A percentile compares a stretch with the other conserved stretches of the same genome.
phyloP scores from a whole-genome alignment of 2,329 filamentous ascomycete genomes.

The Alternaria triticimaculans region DNA sequence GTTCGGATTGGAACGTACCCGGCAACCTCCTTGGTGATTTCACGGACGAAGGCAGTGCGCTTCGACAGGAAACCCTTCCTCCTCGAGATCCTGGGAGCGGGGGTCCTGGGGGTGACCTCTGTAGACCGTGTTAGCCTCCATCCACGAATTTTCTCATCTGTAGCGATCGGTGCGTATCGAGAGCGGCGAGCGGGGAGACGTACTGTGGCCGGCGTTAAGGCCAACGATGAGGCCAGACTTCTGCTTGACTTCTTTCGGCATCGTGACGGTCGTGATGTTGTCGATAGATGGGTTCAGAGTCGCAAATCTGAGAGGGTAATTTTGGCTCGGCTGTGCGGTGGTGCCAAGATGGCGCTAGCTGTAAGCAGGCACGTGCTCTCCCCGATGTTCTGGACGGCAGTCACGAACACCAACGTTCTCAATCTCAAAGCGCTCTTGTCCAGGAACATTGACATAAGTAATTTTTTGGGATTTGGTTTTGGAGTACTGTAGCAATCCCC shows the following conservation, averaged over 20 bases:
- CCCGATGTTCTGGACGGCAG: not conserved
- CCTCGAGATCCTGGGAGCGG: constrained; percentile 61
- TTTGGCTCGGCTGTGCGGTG: constrained; percentile 28
- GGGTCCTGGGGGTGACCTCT: constrained; percentile 60
- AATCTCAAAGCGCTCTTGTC: too few species aligned
- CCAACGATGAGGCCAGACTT: constrained; percentile 63
- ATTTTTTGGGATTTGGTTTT: too few species aligned
- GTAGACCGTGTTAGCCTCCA: constrained; percentile 36
- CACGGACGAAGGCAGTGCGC: constrained; percentile 94
- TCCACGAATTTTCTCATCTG: constrained; percentile 14
- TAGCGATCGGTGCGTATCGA: constrained; percentile 17
- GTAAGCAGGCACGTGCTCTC: constrained; percentile 22
- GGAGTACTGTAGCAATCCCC: too few species aligned
- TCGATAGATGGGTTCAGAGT: constrained; percentile 29
- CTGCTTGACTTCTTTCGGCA: constrained; percentile 63
- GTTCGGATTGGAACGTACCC: constrained; percentile 66
- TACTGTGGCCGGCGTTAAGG: constrained; percentile 71
- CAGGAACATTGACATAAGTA: too few species aligned
- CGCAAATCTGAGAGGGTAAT: constrained; percentile 21
- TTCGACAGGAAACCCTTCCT: constrained; percentile 97
- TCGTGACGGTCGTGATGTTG: constrained; percentile 51
- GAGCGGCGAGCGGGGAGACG: constrained; percentile 49
- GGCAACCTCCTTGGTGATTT: constrained; percentile 98
- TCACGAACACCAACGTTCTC: not conserved
- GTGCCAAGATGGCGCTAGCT: constrained; percentile 26